These are phyloP conservation scores for Barbatosphaeria neglecta DNA, from an alignment of 495 filamentous ascomycete species.

Conservation along the genomic window DNA sequence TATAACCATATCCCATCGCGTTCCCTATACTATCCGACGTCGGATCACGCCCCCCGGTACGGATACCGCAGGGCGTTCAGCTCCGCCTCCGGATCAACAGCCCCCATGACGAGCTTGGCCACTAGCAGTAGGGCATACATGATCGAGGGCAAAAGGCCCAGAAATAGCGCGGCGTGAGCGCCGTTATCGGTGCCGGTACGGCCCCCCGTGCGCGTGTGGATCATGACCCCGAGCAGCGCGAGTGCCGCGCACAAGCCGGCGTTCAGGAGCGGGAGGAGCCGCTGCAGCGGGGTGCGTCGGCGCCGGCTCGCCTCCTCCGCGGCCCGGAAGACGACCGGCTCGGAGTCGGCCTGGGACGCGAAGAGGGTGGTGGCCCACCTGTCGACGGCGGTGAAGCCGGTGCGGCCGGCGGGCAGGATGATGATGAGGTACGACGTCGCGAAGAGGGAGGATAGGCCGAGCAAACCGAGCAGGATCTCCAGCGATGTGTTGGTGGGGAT, in stretches of 20 bases:
- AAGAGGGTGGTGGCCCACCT: conserved; percentile 2
- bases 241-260: conserved; percentile 26
- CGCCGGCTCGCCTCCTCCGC: background rate
- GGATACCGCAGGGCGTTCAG: conserved; percentile 42
- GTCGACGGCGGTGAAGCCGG: conserved; percentile 27
- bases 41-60: conserved; percentile 51
- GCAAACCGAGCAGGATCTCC: conserved; percentile 34
- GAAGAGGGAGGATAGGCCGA: conserved; percentile 48
- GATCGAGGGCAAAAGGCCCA: conserved; percentile 27
- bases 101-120: conserved; percentile 40
- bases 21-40: too few species aligned
- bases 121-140: conserved; percentile 36
- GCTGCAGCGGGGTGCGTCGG: conserved; percentile 20
- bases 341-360: too few species aligned
- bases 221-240: too few species aligned
- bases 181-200: conserved; percentile 12
- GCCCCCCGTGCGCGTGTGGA: too few species aligned
- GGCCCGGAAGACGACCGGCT: background rate
- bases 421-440: conserved; percentile 43
- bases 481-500: conserved; percentile 39
- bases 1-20: too few species aligned
- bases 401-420: conserved; percentile 24
- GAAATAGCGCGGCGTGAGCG: conserved; percentile 4
- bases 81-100: conserved; percentile 43
- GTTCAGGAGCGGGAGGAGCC: conserved; percentile 38